Evolutionary conservation across 2,329 filamentous ascomycete species (phyloP).

Genomic region (Macroventuria anomochaeta): DNA sequence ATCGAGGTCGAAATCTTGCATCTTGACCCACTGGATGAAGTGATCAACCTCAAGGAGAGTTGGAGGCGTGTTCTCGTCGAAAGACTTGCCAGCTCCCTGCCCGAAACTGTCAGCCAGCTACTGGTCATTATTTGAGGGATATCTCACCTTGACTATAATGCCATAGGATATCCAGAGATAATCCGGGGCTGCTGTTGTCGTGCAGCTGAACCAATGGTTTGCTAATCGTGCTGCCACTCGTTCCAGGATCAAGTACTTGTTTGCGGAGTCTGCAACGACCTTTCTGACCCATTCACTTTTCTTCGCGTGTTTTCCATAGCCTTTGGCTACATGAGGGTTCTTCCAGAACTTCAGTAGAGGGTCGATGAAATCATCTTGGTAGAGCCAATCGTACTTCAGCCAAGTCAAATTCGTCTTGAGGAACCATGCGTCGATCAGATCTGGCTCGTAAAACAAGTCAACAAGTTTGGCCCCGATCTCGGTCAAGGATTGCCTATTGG

Average conservation of each 20-base stretch:
- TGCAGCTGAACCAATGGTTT: not conserved
- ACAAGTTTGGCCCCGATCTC: not conserved
- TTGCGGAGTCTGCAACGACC: not conserved
- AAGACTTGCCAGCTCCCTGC: not conserved
- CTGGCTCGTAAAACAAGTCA: constrained; percentile 1
- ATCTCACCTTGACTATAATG: not conserved
- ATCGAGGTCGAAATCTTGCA: not conserved
- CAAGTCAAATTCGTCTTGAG: not conserved
- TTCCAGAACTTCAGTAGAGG: constrained; percentile 11
- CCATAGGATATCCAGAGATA: not conserved
- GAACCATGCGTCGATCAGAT: constrained; percentile 1
- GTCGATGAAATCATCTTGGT: constrained; percentile 2
- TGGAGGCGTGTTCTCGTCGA: not conserved
- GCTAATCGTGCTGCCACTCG: not conserved
- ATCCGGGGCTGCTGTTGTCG: not conserved
- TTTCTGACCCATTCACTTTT: constrained; percentile 13
- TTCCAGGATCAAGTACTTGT: not conserved
- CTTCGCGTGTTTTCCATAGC: constrained; percentile 8
- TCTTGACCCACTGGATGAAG: not conserved
- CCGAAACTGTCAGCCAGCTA: not conserved
- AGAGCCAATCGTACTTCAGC: constrained; percentile 4
- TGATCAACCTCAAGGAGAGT: not conserved
- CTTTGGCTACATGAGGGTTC: constrained; percentile 18
- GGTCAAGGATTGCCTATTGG: constrained; percentile 1
- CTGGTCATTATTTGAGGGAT: not conserved